Evolutionary conservation across 2,329 filamentous ascomycete species (phyloP).

Genomic region (Arthroderma sp.): DNA sequence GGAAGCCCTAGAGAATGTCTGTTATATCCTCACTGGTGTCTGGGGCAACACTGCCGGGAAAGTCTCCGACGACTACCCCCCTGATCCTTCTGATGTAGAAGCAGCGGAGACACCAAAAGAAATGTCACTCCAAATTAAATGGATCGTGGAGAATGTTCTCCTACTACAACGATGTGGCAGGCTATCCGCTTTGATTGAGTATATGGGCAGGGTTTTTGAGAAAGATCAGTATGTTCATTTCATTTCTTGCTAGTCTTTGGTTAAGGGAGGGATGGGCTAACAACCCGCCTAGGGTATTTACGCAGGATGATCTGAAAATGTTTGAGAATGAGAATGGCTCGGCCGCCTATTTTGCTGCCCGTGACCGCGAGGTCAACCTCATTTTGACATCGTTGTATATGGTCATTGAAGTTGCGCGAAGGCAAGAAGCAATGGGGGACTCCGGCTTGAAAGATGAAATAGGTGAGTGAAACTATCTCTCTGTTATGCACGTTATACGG

Average conservation of each 20-base stretch:
- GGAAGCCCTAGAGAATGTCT: conserved; percentile 33
- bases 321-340: conserved; percentile 20
- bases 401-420: conserved; percentile 28
- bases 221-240: conserved; percentile 17
- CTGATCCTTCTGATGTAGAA: conserved; percentile 22
- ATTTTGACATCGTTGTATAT: conserved; percentile 32
- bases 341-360: conserved; percentile 22
- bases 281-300: not conserved
- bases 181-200: conserved; percentile 23
- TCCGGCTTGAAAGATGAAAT: conserved; percentile 8
- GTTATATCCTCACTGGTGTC: conserved; percentile 49
- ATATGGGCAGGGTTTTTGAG: conserved; percentile 27
- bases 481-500: conserved; percentile 8
- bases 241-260: not conserved
- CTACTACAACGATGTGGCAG: conserved; percentile 25
- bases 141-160: conserved; percentile 32
- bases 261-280: too few species aligned
- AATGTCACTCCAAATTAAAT: conserved; percentile 34
- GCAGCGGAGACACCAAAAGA: conserved; percentile 32
- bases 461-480: conserved; percentile 7
- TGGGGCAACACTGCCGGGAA: conserved; percentile 55
- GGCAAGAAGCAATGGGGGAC: conserved; percentile 16
- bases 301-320: conserved; percentile 9
- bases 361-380: conserved; percentile 29
- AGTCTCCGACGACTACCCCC: conserved; percentile 17